Base-by-base conservation (phyloP, 2,329 filamentous ascomycete genomes). In the Xylariaceae sp. region DNA sequence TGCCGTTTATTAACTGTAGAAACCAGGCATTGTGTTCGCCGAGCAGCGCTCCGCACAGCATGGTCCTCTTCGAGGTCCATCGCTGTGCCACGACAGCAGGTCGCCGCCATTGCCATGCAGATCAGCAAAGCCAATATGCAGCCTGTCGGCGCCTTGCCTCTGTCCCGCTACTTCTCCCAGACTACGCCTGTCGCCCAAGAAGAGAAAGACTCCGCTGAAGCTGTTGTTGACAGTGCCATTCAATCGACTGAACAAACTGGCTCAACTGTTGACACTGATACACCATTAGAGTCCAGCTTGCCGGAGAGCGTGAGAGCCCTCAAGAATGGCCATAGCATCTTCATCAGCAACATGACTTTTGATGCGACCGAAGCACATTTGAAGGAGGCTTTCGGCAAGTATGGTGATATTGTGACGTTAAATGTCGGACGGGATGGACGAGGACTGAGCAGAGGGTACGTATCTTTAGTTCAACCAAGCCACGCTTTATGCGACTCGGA, bases 311-410 rank as follows among this genome's bases (percentile, higher is more conserved):
- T 54, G 33, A 37, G 29, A 19, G 26, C 6, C 6, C 12, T 2
- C 14, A 9, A 2, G 17, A 2, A 41, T 0, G 34, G 23, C n/a
- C 1, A 14, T 41, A 82, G 77, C 6, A 65, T 91, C 58, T 91
- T 88, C 67, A 69, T 91, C 61, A 87, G 86, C 58, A 91, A 91
- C 73, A 75, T 91, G 41, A 86, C 85, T 71, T 91, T 86, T 70
- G 87, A 91, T 69, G 81, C 88, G 53, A 86, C 81, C 5, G 79
- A 83, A 5, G 79, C 83, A 26, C 82, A 88, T 62, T 66, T 92
- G 43, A 76, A 79, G 65, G 78, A 80, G 47, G 81, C 86, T 41
- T 87, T 90, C 69, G 71, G 75, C 59, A 78, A 81, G 44, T 75
- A 69, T 36, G 73, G 73, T 36, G 62, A 70, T 1, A 66, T 75